A percentile compares a stretch with the other conserved stretches of the same genome.
phyloP scores from a whole-genome alignment of 768 basidiomycete species.

The Pseudohyphozyma bogoriensis region DNA sequence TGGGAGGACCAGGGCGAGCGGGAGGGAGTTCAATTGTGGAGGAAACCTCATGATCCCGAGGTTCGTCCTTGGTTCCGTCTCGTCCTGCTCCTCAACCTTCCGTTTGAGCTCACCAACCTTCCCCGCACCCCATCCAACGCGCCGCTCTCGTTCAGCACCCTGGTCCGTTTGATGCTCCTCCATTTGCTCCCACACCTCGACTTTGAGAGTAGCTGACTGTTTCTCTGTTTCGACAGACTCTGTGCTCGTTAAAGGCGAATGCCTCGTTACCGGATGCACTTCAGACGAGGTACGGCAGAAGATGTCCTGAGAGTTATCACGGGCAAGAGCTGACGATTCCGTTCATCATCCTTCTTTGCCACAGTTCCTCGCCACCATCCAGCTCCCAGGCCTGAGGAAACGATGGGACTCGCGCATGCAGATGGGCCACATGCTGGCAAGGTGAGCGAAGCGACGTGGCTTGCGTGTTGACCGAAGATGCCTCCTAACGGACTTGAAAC shows the following conservation, averaged over 20 bases:
- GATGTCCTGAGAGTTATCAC: no score
- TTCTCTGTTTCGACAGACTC: background rate
- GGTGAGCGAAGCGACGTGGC: conserved; percentile 9
- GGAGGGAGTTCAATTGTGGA: conserved; percentile 11
- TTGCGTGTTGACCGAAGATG: background rate
- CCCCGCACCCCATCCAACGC: no score
- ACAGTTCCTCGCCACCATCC: conserved; percentile 21
- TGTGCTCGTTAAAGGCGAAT: conserved; percentile 18
- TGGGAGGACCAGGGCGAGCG: conserved; percentile 22
- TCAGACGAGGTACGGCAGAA: background rate
- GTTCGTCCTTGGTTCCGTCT: background rate
- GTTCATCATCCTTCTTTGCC: background rate
- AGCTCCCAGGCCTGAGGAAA: conserved; percentile 16
- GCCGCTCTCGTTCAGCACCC: no score
- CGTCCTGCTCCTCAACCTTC: no score
- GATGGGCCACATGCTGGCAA: conserved; percentile 6
- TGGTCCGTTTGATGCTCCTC: no score
- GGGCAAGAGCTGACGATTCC: no score
- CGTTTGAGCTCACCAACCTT: no score
- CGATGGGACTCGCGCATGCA: conserved; percentile 16
- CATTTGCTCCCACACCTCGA: no score
- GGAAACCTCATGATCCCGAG: conserved; percentile 11
- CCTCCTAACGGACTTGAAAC: background rate
- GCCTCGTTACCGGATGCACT: background rate
- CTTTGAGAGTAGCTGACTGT: background rate